These are phyloP conservation scores for Malbranchea zuffiana DNA, from an alignment of 2,329 filamentous ascomycete species.

Conservation along the genomic window DNA sequence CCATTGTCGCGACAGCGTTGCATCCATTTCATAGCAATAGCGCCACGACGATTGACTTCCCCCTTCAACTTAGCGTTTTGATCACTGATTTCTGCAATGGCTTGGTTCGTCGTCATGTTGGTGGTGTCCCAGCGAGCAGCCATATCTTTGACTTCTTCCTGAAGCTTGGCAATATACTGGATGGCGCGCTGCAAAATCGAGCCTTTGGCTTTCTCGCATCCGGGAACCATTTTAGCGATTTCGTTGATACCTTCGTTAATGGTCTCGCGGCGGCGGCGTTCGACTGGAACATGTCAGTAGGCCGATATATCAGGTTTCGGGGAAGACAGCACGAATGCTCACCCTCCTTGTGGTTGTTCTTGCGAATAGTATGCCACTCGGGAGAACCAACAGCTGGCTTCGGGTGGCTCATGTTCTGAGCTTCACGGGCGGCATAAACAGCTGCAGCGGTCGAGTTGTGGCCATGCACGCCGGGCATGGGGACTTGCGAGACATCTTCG, in stretches of 20 bases:
- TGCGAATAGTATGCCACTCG: constrained; percentile 94
- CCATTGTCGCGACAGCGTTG: constrained; percentile 37
- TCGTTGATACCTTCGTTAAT: constrained; percentile 99
- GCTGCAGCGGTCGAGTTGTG: constrained; percentile 51
- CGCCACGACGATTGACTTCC: constrained; percentile 76
- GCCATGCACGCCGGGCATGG: constrained; percentile 27
- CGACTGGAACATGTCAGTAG: constrained; percentile 49
- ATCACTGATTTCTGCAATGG: constrained; percentile 73
- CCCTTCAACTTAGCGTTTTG: constrained; percentile 93
- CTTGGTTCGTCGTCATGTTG: constrained; percentile 36
- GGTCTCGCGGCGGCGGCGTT: constrained; percentile 89
- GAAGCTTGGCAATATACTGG: constrained; percentile 80
- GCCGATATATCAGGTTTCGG: too few relatives aligned
- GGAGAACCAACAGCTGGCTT: constrained; percentile 92
- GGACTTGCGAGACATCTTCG: constrained; percentile 32
- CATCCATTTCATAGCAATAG: constrained; percentile 46
- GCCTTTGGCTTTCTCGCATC: constrained; percentile 98
- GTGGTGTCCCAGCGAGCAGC: constrained; percentile 33
- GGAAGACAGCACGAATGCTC: constrained; percentile 29
- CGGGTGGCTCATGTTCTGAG: constrained; percentile 34
- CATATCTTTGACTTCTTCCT: constrained; percentile 36
- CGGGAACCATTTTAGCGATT: constrained; percentile 91
- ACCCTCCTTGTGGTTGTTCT: constrained; percentile 99
- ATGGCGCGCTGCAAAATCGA: constrained; percentile 90
- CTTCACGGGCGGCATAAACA: constrained; percentile 42